Percentiles rank a stretch among this genome's conserved stretches.
These are phyloP conservation scores for Monilinia laxa DNA, from an alignment of 2,329 filamentous ascomycete genomes.

Conservation along the genomic window DNA sequence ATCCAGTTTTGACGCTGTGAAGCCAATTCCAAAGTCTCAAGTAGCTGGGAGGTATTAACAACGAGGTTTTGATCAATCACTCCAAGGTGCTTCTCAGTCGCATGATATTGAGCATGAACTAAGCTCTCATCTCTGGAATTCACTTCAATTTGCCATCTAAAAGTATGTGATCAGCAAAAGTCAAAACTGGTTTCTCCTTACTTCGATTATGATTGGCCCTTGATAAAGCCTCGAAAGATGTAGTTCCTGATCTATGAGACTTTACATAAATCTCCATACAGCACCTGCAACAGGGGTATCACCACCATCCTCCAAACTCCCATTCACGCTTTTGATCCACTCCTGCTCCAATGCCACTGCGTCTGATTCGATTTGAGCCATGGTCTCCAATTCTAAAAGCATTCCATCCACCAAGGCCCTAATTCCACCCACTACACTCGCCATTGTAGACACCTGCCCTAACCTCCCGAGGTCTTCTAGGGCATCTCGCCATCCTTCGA, in stretches of 20 bases:
- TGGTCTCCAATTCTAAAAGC: constrained; percentile 60
- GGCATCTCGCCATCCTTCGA: constrained; percentile 55
- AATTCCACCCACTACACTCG: constrained; percentile 50
- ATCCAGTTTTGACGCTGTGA: background rate
- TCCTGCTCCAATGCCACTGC: constrained; percentile 55
- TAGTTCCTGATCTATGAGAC: background rate
- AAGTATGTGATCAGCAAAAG: background rate
- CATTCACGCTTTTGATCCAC: constrained; percentile 58
- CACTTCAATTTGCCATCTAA: background rate
- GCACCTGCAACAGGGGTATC: constrained; percentile 35
- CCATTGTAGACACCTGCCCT: constrained; percentile 45
- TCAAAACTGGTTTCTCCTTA: background rate
- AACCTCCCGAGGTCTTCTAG: constrained; percentile 48
- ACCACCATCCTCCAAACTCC: constrained; percentile 18
- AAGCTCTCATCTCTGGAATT: background rate
- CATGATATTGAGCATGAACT: background rate
- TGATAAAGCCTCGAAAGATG: background rate
- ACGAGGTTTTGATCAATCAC: background rate
- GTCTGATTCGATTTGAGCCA: constrained; percentile 61
- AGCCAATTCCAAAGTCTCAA: background rate
- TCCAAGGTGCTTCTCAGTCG: background rate
- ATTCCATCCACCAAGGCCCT: constrained; percentile 55
- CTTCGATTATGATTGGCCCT: background rate
- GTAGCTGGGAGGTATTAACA: background rate
- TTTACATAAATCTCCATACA: constrained; percentile 34